Percentiles rank a stretch among this genome's conserved stretches.
Evolutionary conservation across 768 basidiomycete genomes (phyloP).

Genomic region (Cystofilobasidium bisporidii): DNA sequence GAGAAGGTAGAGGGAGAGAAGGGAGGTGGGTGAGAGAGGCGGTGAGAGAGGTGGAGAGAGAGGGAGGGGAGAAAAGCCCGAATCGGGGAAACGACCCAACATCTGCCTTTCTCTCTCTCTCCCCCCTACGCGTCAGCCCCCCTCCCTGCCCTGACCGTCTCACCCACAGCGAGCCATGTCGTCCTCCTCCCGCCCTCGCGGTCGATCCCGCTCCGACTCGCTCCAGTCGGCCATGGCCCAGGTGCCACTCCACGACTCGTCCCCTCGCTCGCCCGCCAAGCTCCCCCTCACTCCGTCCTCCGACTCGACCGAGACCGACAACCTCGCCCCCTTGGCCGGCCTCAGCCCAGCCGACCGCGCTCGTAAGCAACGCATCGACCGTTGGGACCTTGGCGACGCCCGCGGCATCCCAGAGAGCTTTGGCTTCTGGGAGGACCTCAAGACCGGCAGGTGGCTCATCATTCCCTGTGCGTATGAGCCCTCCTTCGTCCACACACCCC

Average conservation of each 20-base stretch:
- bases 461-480: constrained; percentile 55
- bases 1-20: background rate
- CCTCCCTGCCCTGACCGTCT: background rate
- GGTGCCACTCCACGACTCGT: background rate
- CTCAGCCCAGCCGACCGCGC: too few relatives aligned
- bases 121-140: too few relatives aligned
- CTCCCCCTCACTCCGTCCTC: too few relatives aligned
- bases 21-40: background rate
- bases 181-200: background rate
- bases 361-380: constrained; percentile 4
- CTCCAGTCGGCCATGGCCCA: background rate
- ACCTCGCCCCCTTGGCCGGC: too few relatives aligned
- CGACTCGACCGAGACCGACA: background rate
- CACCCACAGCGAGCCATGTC: background rate
- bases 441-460: constrained; percentile 58
- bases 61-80: too few relatives aligned
- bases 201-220: background rate
- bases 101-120: too few relatives aligned
- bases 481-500: background rate
- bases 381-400: constrained; percentile 14
- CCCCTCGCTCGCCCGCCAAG: background rate
- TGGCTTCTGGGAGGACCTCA: constrained; percentile 50
- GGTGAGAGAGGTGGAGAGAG: background rate
- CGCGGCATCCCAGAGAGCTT: constrained; percentile 32
- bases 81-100: too few relatives aligned